These are phyloP conservation scores for Starmerella riodocensis DNA, from an alignment of 805 yeast genomes.

Conservation along the genomic window DNA sequence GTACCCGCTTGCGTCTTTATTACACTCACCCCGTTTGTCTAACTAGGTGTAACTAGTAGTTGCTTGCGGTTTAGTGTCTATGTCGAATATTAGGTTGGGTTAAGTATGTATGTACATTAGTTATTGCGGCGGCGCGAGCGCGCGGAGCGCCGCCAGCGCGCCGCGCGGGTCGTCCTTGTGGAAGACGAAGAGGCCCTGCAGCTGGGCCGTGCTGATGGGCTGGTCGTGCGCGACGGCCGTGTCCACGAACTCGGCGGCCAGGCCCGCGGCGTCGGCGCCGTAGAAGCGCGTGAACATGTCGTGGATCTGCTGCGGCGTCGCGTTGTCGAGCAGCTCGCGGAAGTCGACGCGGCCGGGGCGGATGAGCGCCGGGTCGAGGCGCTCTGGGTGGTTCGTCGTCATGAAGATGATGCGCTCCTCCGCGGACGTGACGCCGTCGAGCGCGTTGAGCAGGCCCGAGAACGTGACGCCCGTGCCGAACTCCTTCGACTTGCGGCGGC, in stretches of 20 bases:
- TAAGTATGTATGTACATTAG: too few relatives aligned
- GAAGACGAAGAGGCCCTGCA: conserved; percentile 90
- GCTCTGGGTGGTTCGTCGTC: conserved; percentile 97
- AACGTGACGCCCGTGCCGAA: conserved; percentile 90
- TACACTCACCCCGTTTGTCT: too few relatives aligned
- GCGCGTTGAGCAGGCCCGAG: conserved; percentile 82
- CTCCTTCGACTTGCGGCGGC: conserved; percentile 58
- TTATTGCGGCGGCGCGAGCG: neutral
- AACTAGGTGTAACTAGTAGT: too few relatives aligned
- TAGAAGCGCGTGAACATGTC: conserved; percentile 84
- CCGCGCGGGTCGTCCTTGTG: conserved; percentile 69
- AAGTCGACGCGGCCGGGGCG: conserved; percentile 92
- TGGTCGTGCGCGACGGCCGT: conserved; percentile 37
- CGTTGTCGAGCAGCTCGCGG: conserved; percentile 72
- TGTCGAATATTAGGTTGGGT: too few relatives aligned
- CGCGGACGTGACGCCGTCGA: conserved; percentile 95
- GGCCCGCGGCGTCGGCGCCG: conserved; percentile 38
- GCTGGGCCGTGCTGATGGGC: conserved; percentile 77
- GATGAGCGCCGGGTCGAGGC: conserved; percentile 79
- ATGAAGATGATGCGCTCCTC: conserved; percentile 93
- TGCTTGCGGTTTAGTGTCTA: too few relatives aligned
- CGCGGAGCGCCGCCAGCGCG: conserved; percentile 53
- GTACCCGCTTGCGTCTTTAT: too few relatives aligned
- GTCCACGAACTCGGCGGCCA: conserved; percentile 39
- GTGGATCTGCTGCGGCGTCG: conserved; percentile 65